Evolutionary conservation across 2,329 filamentous ascomycete genomes (phyloP).

Genomic region (Beauveria sp.): DNA sequence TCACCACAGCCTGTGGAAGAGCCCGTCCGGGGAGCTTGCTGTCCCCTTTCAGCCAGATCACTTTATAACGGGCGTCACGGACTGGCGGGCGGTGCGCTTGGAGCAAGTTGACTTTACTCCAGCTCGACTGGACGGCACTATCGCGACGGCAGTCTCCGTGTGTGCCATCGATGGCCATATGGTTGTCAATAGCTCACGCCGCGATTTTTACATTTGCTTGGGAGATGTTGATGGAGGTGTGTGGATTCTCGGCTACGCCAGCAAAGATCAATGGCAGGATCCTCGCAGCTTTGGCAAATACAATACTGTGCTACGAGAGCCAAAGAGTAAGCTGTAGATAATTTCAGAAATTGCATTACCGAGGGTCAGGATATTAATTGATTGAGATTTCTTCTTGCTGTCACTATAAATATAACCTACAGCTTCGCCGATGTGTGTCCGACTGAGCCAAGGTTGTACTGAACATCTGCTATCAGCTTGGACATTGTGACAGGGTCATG

Average conservation of each 20-base stretch:
- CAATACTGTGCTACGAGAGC: background rate
- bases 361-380: background rate
- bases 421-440: background rate
- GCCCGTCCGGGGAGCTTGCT: background rate
- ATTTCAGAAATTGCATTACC: background rate
- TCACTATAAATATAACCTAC: background rate
- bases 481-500: background rate
- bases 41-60: background rate
- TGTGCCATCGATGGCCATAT: background rate
- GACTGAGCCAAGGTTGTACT: background rate
- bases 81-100: background rate
- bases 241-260: background rate
- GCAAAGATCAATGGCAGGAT: background rate
- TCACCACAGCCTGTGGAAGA: background rate
- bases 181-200: background rate
- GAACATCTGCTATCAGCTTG: background rate
- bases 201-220: background rate
- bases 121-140: background rate
- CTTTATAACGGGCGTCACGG: background rate
- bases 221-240: background rate
- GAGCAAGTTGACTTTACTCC: background rate
- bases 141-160: background rate
- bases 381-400: background rate
- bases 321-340: background rate
- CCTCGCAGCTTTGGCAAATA: background rate